Evolutionary conservation across 2,329 filamentous ascomycete species (phyloP).

Genomic region (Cercospora citrullina): DNA sequence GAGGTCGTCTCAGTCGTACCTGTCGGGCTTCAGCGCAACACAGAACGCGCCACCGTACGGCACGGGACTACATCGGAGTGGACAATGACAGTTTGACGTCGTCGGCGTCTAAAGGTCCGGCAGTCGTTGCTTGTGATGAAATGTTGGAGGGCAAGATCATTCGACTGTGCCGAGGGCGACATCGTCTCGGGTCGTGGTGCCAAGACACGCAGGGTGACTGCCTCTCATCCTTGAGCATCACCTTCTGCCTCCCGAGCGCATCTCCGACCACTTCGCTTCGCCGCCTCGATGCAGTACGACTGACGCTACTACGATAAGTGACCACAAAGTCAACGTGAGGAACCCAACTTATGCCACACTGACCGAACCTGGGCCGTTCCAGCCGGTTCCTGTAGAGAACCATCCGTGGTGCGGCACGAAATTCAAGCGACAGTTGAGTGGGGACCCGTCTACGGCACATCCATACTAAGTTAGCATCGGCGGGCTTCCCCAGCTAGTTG

Average conservation of each 20-base stretch:
- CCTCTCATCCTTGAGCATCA: neutral
- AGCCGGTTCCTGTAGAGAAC: neutral
- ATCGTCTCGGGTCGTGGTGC: neutral
- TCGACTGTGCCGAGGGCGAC: neutral
- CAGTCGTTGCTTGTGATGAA: neutral
- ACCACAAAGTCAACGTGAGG: neutral
- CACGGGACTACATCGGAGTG: neutral
- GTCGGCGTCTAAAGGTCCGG: neutral
- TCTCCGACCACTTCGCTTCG: neutral
- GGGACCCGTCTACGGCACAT: neutral
- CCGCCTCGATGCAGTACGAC: neutral
- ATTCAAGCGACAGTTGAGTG: neutral
- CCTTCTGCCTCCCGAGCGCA: neutral
- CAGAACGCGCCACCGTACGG: neutral
- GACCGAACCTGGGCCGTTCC: neutral
- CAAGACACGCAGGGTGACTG: neutral
- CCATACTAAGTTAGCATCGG: slow-evolving; percentile 5
- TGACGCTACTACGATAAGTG: neutral
- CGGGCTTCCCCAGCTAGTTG: slow-evolving; percentile 1
- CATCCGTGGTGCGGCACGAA: neutral
- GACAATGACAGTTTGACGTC: neutral
- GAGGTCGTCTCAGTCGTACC: neutral
- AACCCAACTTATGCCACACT: neutral
- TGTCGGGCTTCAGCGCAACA: neutral
- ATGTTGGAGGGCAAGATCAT: neutral